Conservation (phyloP, 352 stramenopile genomes). For the Achlya hypogyna region DNA sequence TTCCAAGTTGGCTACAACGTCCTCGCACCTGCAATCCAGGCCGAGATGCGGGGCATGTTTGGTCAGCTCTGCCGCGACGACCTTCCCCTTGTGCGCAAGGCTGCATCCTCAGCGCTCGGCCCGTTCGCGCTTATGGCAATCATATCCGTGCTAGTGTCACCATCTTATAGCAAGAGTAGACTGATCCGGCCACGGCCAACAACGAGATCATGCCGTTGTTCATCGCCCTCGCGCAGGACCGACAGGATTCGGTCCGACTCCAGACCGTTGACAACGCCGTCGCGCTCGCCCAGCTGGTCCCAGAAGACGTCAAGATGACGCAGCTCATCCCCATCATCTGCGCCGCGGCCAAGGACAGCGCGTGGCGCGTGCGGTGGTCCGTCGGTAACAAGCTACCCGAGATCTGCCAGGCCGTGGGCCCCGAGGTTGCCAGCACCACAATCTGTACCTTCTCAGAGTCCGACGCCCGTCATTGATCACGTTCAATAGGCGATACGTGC, state of each 20-base stretch:
- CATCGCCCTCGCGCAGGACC: conserved; percentile 73
- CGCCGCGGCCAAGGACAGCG: conserved; percentile 90
- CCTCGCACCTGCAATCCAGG: conserved; percentile 50
- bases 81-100: conserved; percentile 95
- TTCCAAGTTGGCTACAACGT: conserved; percentile 64
- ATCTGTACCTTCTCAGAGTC: conserved; percentile 30
- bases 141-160: not conserved
- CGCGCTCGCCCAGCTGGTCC: conserved; percentile 83
- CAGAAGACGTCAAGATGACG: conserved; percentile 52
- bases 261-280: conserved; percentile 97
- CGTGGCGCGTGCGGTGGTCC: conserved; percentile 97
- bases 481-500: conserved; percentile 30
- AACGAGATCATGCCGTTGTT: conserved; percentile 83
- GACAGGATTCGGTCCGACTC: conserved; percentile 95
- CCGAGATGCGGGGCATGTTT: conserved; percentile 88
- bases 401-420: conserved; percentile 83
- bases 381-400: conserved; percentile 94
- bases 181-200: conserved; percentile 48
- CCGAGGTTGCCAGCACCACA: conserved; percentile 54
- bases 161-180: conserved; percentile 24
- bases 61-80: conserved; percentile 92
- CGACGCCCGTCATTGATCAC: not conserved
- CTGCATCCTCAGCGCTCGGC: conserved; percentile 83
- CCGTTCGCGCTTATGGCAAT: conserved; percentile 64
- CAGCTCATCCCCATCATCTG: conserved; percentile 88